Conservation (phyloP, 345 rosid genomes). For the Cochlearia excelsa region DNA sequence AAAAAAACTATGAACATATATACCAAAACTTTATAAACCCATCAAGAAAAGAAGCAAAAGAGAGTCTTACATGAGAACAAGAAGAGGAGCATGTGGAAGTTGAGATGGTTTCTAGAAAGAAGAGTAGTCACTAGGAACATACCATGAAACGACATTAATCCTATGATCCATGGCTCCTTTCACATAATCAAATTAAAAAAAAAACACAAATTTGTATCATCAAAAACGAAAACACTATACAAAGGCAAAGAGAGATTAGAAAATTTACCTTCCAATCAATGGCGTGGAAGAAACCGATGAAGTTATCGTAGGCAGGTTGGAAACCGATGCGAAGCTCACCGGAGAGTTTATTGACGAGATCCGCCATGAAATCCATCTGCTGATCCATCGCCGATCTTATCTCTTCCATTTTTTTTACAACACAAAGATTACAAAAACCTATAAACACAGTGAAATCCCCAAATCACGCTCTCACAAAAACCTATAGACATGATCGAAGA, state of each 20-base stretch:
- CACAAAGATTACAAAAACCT: too few relatives aligned
- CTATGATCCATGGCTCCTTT: constrained; percentile 84
- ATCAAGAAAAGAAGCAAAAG: background rate
- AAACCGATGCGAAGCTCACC: constrained; percentile 74
- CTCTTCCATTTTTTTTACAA: constrained; percentile 52
- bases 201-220: background rate
- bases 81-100: constrained; percentile 84
- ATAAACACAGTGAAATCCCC: background rate
- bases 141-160: constrained; percentile 61
- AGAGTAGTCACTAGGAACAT: constrained; percentile 50
- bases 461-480: constrained; percentile 10
- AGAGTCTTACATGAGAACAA: constrained; percentile 64
- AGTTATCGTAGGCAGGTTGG: constrained; percentile 70
- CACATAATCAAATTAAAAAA: background rate
- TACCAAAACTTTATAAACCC: too few relatives aligned
- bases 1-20: too few relatives aligned
- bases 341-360: constrained; percentile 80
- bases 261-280: constrained; percentile 79
- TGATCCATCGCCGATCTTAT: constrained; percentile 66
- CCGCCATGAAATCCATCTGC: constrained; percentile 75
- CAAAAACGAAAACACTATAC: background rate
- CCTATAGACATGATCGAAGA: background rate
- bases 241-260: too few relatives aligned
- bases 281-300: constrained; percentile 85
- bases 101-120: constrained; percentile 59